Conservation (phyloP, 1,284 basidiomycete genomes). For the Tylopilus sp. region DNA sequence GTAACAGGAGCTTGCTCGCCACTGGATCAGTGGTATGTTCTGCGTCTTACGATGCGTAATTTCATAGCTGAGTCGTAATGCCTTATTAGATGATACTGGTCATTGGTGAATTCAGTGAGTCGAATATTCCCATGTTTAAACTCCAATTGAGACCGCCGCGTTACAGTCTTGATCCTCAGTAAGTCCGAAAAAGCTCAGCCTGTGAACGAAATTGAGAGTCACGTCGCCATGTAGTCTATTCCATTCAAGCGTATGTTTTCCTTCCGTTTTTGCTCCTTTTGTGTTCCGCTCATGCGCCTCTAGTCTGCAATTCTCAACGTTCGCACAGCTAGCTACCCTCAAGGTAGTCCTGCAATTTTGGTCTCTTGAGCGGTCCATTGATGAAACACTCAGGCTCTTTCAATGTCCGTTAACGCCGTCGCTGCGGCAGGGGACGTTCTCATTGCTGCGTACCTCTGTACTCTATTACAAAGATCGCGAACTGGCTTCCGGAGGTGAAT, state of each 20-base stretch:
- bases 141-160: constrained; percentile 6
- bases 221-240: constrained; percentile 34
- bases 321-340: constrained; percentile 34
- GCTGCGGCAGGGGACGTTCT: constrained; percentile 56
- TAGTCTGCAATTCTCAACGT: constrained; percentile 35
- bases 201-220: not conserved
- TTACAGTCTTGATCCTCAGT: constrained; percentile 22
- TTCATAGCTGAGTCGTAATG: constrained; percentile 1
- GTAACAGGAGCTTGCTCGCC: constrained; percentile 27
- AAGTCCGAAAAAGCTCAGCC: constrained; percentile 4
- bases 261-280: not conserved
- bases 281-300: constrained; percentile 14
- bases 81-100: constrained; percentile 36
- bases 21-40: constrained; percentile 27
- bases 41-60: not conserved
- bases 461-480: constrained; percentile 48
- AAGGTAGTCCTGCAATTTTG: constrained; percentile 23
- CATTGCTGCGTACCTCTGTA: constrained; percentile 50
- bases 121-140: too few relatives aligned
- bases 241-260: constrained; percentile 36
- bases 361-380: not conserved
- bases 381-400: constrained; percentile 34
- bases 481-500: constrained; percentile 53
- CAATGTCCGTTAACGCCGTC: constrained; percentile 54
- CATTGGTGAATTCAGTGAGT: constrained; percentile 49